Conservation (phyloP, 805 yeast species). For the Pichia sporocuriosa region DNA sequence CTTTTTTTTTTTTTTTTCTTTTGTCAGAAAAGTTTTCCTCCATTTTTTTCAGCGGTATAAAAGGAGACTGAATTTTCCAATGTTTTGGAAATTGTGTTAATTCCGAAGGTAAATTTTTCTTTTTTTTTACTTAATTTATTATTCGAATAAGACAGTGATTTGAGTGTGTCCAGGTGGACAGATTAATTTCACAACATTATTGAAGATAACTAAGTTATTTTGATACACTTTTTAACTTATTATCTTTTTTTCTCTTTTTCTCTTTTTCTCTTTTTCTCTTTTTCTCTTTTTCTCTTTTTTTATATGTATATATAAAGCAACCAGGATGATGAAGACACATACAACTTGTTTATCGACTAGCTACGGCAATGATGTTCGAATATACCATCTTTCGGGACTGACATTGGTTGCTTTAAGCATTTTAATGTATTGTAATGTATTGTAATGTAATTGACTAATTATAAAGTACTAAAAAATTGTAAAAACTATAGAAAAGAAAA, state of each 20-base stretch:
- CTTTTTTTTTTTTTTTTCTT: not conserved
- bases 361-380: conserved; percentile 22
- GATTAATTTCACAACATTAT: no score
- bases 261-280: not conserved
- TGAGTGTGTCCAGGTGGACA: not conserved
- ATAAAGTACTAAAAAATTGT: not conserved
- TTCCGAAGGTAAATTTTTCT: no score
- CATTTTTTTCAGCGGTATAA: not conserved
- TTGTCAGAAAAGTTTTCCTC: no score
- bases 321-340: conserved; percentile 17
- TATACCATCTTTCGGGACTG: conserved; percentile 24
- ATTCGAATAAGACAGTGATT: not conserved
- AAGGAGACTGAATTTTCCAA: no score
- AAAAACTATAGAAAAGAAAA: not conserved
- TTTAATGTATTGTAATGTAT: not conserved
- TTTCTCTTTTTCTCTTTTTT: not conserved
- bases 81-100: not conserved
- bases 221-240: not conserved
- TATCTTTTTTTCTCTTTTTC: not conserved
- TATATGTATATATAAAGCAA: not conserved
- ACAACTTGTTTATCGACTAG: conserved; percentile 18
- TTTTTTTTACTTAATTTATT: no score
- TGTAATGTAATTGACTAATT: not conserved
- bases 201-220: no score
- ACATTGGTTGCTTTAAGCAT: conserved; percentile 3